A percentile compares a stretch with the other conserved stretches of the same genome.
phyloP scores from a whole-genome alignment of 179 eudicot species.

The Corrigiola litoralis region DNA sequence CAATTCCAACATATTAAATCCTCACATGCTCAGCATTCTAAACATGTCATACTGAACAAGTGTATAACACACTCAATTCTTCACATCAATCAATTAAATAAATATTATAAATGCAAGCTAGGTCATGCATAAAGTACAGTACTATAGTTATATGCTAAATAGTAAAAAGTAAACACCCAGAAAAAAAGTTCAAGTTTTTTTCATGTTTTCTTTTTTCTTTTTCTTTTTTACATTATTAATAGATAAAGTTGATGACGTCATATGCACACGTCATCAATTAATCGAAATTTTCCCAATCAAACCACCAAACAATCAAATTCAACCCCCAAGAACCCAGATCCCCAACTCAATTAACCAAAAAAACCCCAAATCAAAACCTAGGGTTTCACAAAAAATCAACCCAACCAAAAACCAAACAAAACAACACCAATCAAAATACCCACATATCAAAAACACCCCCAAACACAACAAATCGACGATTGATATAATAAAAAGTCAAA shows the following conservation, averaged over 20 bases:
- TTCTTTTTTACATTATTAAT: background rate
- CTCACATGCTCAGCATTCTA: background rate
- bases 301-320: background rate
- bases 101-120: too few species aligned
- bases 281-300: background rate
- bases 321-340: background rate
- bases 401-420: background rate
- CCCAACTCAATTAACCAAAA: slow-evolving; percentile 2
- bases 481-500: background rate
- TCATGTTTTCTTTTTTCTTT: too few species aligned
- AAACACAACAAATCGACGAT: background rate
- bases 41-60: background rate
- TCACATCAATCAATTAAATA: too few species aligned
- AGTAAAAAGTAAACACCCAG: too few species aligned
- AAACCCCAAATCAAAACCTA: slow-evolving; percentile 5
- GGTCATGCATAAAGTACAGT: too few species aligned
- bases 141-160: too few species aligned
- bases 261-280: background rate
- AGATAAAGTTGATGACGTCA: slow-evolving; percentile 10
- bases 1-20: background rate
- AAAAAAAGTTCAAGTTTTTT: too few species aligned
- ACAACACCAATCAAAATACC: background rate
- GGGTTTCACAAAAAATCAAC: slow-evolving; percentile 22
- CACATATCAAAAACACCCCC: background rate
- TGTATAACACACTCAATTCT: too few species aligned